Evolutionary conservation across 164 flowering plant species (phyloP).

Genomic region (Cinnamomum micranthum): DNA sequence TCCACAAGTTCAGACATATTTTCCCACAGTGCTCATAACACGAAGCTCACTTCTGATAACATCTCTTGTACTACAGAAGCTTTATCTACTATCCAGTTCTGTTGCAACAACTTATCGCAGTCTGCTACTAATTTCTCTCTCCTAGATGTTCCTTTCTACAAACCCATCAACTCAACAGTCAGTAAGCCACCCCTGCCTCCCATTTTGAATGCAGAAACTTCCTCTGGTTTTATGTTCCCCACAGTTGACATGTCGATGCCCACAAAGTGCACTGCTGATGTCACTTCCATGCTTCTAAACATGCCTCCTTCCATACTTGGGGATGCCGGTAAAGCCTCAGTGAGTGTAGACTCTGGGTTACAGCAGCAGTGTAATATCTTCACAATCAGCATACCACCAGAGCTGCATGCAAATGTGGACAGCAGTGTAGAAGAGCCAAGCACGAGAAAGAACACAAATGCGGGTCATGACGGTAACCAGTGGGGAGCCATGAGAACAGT

Average conservation of each 20-base stretch:
- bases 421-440: constrained; percentile 27
- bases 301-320: constrained; percentile 24
- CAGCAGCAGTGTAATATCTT: constrained; percentile 33
- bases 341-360: constrained; percentile 30
- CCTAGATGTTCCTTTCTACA: constrained; percentile 35
- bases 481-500: constrained; percentile 34
- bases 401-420: constrained; percentile 28
- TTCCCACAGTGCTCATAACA: constrained; percentile 19
- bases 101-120: constrained; percentile 29
- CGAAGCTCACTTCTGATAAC: constrained; percentile 47
- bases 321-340: constrained; percentile 28
- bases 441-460: constrained; percentile 25
- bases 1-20: constrained; percentile 24
- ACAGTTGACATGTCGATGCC: constrained; percentile 36
- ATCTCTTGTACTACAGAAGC: constrained; percentile 46
- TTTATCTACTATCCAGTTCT: constrained; percentile 32
- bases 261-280: constrained; percentile 28
- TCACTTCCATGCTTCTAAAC: constrained; percentile 41
- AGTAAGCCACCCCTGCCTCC: constrained; percentile 28
- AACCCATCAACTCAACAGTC: constrained; percentile 21
- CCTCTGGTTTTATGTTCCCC: constrained; percentile 33
- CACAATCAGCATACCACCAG: constrained; percentile 26
- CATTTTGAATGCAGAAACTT: constrained; percentile 30
- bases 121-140: constrained; percentile 19
- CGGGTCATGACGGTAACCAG: constrained; percentile 17